These are phyloP conservation scores for Trifolium subterraneum DNA, from an alignment of 306 rosid species.

Conservation along the genomic window DNA sequence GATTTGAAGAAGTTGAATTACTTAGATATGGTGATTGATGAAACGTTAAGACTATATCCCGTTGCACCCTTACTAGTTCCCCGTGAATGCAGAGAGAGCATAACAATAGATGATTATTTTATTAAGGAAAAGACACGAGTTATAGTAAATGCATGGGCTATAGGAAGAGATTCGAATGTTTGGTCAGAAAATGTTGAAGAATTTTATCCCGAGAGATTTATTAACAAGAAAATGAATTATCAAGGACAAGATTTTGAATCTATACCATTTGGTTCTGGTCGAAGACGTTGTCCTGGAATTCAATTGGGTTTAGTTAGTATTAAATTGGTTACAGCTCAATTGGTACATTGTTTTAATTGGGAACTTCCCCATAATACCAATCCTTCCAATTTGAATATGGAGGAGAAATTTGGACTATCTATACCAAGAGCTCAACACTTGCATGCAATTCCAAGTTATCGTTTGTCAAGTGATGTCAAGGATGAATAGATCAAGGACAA, in stretches of 20 bases:
- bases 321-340: neutral
- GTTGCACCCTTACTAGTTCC: neutral
- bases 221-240: neutral
- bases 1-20: neutral
- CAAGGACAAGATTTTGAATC: neutral
- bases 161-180: neutral
- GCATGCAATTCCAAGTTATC: neutral
- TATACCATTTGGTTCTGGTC: conserved; percentile 3
- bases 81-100: neutral
- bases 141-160: neutral
- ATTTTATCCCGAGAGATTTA: neutral
- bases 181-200: neutral
- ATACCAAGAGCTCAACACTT: neutral
- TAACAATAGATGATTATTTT: neutral
- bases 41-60: neutral
- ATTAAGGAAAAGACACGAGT: neutral
- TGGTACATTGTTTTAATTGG: conserved; percentile 9
- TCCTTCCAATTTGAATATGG: neutral
- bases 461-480: neutral
- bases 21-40: neutral
- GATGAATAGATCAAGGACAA: neutral
- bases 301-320: neutral
- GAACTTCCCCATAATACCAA: neutral
- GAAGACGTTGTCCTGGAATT: neutral
- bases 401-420: neutral